phyloP scores from a whole-genome alignment of 129 eudicot species.

The Apium graveolens region DNA sequence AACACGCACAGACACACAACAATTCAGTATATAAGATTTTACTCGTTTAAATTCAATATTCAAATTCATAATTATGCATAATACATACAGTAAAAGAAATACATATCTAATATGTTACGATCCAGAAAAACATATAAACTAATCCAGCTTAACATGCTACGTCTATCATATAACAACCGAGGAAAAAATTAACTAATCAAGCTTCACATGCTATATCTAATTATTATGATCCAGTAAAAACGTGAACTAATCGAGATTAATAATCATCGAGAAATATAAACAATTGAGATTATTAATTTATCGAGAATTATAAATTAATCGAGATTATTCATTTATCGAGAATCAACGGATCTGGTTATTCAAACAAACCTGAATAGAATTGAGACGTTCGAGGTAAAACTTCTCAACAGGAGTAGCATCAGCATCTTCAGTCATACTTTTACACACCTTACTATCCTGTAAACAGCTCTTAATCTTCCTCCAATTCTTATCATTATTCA shows the following conservation, averaged over 20 bases:
- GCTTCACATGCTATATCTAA: background rate
- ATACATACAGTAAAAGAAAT: background rate
- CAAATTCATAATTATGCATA: background rate
- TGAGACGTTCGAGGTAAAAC: conserved; percentile 36
- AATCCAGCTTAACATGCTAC: background rate
- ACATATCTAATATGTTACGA: background rate
- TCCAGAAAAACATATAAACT: background rate
- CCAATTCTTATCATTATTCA: conserved; percentile 52
- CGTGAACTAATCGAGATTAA: background rate
- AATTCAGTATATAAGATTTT: background rate
- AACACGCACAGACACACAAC: background rate
- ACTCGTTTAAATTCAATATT: background rate
- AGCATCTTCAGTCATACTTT: conserved; percentile 43
- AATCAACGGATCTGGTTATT: background rate
- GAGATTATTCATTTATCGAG: background rate
- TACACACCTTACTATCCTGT: conserved; percentile 61
- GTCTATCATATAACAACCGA: background rate
- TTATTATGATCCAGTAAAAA: background rate
- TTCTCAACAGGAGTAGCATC: conserved; percentile 17
- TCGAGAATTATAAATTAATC: background rate
- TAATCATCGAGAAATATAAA: too few species aligned
- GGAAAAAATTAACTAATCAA: too few species aligned
- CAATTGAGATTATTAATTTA: background rate
- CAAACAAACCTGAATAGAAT: conserved; percentile 62
- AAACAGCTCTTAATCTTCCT: conserved; percentile 65